Conservation (phyloP, 371 early-diverging fungal species). For the Circinella umbellata region DNA sequence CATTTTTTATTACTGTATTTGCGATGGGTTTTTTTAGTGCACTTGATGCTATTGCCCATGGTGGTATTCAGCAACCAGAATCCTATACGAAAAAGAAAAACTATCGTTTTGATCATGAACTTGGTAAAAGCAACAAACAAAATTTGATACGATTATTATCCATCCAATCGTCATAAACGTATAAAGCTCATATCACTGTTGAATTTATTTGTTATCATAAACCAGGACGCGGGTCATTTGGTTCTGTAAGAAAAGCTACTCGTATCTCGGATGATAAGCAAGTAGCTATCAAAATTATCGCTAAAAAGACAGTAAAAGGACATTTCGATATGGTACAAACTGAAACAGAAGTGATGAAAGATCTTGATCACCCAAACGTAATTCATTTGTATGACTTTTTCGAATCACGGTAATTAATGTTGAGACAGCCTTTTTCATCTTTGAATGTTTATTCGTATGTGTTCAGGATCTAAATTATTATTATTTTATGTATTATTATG, state of each 20-base stretch:
- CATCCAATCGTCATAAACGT: not conserved
- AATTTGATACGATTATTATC: not conserved
- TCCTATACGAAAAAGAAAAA: constrained; percentile 68
- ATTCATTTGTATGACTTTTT: constrained; percentile 82
- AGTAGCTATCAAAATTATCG: constrained; percentile 82
- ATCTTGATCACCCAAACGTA: constrained; percentile 80
- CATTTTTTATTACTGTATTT: not conserved
- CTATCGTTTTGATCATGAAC: constrained; percentile 62
- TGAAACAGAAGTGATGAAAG: constrained; percentile 71
- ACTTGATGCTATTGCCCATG: constrained; percentile 20
- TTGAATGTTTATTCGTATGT: not conserved
- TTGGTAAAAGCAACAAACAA: constrained; percentile 50
- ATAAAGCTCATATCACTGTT: too few species aligned
- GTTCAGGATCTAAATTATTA: not conserved
- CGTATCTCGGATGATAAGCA: constrained; percentile 53
- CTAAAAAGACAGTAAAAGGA: constrained; percentile 64
- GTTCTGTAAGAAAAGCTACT: constrained; percentile 72
- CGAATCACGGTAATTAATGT: constrained; percentile 56
- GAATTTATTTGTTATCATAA: not conserved
- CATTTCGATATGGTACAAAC: constrained; percentile 76
- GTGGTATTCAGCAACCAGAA: constrained; percentile 21
- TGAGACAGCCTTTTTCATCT: not conserved
- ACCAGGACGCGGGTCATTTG: constrained; percentile 77
- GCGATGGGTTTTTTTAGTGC: constrained; percentile 23
- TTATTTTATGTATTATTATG: not conserved